A percentile compares a stretch with the other conserved stretches of the same genome.
Evolutionary conservation across 371 early-diverging fungal species (phyloP).

Genomic region (Lichtheimia ornata): DNA sequence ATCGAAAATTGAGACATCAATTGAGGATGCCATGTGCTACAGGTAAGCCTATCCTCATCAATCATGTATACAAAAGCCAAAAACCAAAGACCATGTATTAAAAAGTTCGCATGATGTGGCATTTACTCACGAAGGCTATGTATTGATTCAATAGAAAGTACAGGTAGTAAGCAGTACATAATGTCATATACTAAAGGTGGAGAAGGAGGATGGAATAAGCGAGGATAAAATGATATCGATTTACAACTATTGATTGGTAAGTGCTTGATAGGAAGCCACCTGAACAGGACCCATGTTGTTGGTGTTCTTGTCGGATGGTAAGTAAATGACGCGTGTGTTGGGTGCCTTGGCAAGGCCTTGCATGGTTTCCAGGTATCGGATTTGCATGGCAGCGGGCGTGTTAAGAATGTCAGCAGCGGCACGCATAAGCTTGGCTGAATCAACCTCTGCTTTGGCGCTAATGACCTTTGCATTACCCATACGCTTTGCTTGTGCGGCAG

Average conservation of each 20-base stretch:
- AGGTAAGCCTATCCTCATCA: no score
- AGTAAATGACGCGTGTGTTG: conserved; percentile 67
- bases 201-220: no score
- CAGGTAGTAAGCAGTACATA: no score
- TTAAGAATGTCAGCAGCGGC: conserved; percentile 81
- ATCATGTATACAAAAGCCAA: no score
- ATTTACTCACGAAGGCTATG: no score
- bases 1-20: no score
- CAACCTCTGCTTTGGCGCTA: conserved; percentile 89
- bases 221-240: no score
- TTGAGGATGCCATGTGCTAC: no score
- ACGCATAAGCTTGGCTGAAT: conserved; percentile 91
- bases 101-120: no score
- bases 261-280: not conserved
- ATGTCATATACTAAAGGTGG: no score
- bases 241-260: not conserved
- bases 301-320: conserved; percentile 41
- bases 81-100: no score
- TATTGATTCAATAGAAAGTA: no score
- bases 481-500: conserved; percentile 91
- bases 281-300: not conserved
- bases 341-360: conserved; percentile 61
- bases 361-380: conserved; percentile 89
- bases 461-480: conserved; percentile 91
- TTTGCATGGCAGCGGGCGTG: conserved; percentile 82